These are phyloP conservation scores for Viola pubescens DNA, from an alignment of 441 rosid species.

Conservation along the genomic window DNA sequence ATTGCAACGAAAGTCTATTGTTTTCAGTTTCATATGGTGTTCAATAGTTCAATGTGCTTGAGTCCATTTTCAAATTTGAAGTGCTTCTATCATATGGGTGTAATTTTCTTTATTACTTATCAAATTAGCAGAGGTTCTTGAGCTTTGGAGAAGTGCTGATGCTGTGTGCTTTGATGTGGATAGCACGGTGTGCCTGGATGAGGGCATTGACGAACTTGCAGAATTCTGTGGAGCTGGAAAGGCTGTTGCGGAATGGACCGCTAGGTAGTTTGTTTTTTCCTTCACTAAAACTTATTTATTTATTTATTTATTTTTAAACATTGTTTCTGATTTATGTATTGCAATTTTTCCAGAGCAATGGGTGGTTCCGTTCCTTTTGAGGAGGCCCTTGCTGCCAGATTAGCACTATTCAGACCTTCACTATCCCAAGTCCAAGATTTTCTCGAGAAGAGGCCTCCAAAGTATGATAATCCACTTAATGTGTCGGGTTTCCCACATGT, in stretches of 20 bases:
- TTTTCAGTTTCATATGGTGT: background rate
- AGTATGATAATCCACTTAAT: constrained; percentile 33
- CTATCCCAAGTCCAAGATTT: constrained; percentile 65
- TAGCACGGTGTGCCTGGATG: constrained; percentile 93
- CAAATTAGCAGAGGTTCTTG: constrained; percentile 67
- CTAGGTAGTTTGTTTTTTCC: constrained; percentile 48
- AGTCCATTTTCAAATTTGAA: background rate
- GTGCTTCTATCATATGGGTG: constrained; percentile 11
- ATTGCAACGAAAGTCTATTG: background rate
- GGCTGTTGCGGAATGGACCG: constrained; percentile 99
- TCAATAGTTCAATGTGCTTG: too few relatives aligned
- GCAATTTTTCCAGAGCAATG: constrained; percentile 67
- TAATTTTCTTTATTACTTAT: constrained; percentile 15
- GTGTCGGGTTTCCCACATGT: background rate
- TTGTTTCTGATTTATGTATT: constrained; percentile 10
- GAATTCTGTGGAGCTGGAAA: constrained; percentile 98
- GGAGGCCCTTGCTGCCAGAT: constrained; percentile 85
- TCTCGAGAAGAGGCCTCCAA: constrained; percentile 71
- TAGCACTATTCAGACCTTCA: constrained; percentile 81
- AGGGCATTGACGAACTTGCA: constrained; percentile 97
- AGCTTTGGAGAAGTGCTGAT: constrained; percentile 66
- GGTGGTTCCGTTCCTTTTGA: constrained; percentile 95
- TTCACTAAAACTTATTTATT: background rate
- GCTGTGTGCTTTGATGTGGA: constrained; percentile 98
- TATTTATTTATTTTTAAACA: background rate